A percentile compares a stretch with the other conserved stretches of the same genome.
phyloP scores from a whole-genome alignment of 192 early-diverging fungal species.

The Coemansia sp. region DNA sequence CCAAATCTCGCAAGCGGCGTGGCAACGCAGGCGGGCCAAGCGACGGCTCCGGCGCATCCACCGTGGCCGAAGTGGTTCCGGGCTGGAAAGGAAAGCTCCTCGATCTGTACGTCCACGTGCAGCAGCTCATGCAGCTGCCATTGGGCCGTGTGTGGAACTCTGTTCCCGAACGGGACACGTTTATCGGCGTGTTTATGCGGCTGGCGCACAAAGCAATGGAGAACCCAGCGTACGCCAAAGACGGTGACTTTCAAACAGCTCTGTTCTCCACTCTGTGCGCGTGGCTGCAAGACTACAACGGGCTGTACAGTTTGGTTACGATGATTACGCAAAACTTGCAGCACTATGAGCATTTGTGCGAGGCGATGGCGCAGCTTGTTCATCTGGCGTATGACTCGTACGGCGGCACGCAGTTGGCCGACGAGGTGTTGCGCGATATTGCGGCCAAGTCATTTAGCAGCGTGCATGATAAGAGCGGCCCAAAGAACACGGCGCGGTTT shows the following conservation, averaged over 20 bases:
- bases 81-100: conserved; percentile 50
- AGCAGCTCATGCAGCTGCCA: conserved; percentile 46
- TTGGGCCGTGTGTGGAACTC: conserved; percentile 66
- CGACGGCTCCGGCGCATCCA: conserved; percentile 26
- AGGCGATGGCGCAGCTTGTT: conserved; percentile 79
- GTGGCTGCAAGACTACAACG: conserved; percentile 77
- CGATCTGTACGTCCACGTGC: conserved; percentile 36
- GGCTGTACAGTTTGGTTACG: conserved; percentile 72
- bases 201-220: conserved; percentile 80
- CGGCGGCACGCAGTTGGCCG: conserved; percentile 65
- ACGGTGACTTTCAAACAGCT: conserved; percentile 56
- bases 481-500: conserved; percentile 85
- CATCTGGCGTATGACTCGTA: conserved; percentile 61
- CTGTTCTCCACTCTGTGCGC: conserved; percentile 72
- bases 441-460: conserved; percentile 61
- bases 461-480: conserved; percentile 70
- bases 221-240: conserved; percentile 68
- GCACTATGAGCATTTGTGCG: conserved; percentile 81
- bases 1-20: conserved; percentile 45
- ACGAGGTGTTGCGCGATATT: conserved; percentile 72
- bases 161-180: conserved; percentile 52
- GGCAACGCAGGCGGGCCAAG: conserved; percentile 11
- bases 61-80: conserved; percentile 35
- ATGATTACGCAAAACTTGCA: conserved; percentile 80
- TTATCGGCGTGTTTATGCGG: conserved; percentile 68